Evolutionary conservation across 139 green algal species (phyloP).

Genomic region (Closterium sp.): DNA sequence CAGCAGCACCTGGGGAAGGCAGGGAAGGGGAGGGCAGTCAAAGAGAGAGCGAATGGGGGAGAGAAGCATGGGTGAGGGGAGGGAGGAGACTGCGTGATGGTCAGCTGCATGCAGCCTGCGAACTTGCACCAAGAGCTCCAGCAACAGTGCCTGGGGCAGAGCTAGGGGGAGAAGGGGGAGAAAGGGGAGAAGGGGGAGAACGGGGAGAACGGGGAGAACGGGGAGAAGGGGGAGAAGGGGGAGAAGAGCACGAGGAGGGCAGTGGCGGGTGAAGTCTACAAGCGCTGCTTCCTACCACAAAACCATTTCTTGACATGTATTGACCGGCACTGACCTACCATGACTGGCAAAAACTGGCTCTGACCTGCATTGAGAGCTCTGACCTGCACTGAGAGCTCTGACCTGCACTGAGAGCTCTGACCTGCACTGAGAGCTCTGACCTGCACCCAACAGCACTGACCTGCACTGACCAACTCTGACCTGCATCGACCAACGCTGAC

Average conservation of each 20-base stretch:
- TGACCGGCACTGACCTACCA: not conserved
- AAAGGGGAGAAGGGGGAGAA: not conserved
- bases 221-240: not conserved
- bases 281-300: too few species aligned
- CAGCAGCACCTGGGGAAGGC: not conserved
- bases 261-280: too few species aligned
- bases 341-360: not conserved
- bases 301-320: not conserved
- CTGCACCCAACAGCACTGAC: not conserved
- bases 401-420: not conserved
- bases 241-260: too few species aligned
- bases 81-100: not conserved
- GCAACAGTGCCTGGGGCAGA: not conserved
- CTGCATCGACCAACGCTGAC: not conserved
- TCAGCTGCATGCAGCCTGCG: too few species aligned
- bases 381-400: not conserved
- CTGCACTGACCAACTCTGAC: not conserved
- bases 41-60: not conserved
- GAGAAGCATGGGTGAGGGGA: not conserved
- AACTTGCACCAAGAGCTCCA: too few species aligned
- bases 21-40: not conserved
- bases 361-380: not conserved
- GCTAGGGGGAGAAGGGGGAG: not conserved
- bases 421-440: not conserved
- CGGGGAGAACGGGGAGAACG: too few species aligned